These are phyloP conservation scores for Pythium pyrilobum DNA, from an alignment of 352 stramenopile species.

Conservation along the genomic window DNA sequence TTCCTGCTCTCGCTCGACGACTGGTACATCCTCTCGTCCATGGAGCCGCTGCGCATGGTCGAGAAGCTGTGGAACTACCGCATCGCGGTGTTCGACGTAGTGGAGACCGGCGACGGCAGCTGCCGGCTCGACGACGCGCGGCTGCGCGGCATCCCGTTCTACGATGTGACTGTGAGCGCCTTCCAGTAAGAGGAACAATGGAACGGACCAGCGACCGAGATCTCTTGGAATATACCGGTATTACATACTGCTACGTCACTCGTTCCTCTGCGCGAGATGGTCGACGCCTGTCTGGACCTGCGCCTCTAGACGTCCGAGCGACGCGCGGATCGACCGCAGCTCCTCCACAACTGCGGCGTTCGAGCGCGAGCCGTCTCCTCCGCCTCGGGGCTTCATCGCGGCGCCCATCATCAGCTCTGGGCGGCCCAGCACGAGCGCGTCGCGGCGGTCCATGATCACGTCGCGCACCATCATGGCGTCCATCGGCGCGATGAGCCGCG, in stretches of 20 bases:
- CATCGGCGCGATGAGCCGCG: conserved; percentile 24
- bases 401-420: not conserved
- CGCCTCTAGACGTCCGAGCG: conserved; percentile 11
- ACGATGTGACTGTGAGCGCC: too few relatives aligned
- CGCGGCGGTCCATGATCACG: conserved; percentile 37
- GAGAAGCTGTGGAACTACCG: conserved; percentile 17
- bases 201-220: too few relatives aligned
- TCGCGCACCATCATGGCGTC: conserved; percentile 33
- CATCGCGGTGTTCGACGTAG: conserved; percentile 4
- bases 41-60: conserved; percentile 2
- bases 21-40: conserved; percentile 11
- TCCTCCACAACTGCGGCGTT: conserved; percentile 7
- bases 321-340: conserved; percentile 12
- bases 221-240: too few relatives aligned
- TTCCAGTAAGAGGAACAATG: too few relatives aligned
- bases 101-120: not conserved
- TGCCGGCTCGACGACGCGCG: not conserved
- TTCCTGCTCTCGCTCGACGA: conserved; percentile 15
- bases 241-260: not conserved
- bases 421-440: conserved; percentile 29
- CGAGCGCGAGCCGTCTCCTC: not conserved
- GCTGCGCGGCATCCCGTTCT: not conserved
- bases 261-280: conserved; percentile 6
- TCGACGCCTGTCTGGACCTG: conserved; percentile 15
- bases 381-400: not conserved